Evolutionary conservation across 2,329 filamentous ascomycete genomes (phyloP).

Genomic region (Stachybotrys elegans): DNA sequence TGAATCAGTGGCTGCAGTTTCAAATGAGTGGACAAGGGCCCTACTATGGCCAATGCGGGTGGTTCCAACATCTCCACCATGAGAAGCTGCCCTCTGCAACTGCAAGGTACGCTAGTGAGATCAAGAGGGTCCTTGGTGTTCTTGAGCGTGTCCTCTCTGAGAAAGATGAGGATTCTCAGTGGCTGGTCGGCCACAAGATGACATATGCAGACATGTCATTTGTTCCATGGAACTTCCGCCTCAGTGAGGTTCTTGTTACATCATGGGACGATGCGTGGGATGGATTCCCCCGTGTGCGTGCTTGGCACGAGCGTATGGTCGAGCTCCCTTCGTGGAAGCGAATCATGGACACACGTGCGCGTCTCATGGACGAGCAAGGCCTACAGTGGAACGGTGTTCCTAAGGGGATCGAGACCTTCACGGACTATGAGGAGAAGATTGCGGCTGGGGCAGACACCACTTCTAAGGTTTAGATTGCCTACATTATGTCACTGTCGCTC

Average conservation of each 20-base stretch:
- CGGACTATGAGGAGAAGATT: conserved; percentile 22
- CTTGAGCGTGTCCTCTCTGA: conserved; percentile 8
- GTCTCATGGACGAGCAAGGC: conserved; percentile 30
- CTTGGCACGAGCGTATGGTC: conserved; percentile 30
- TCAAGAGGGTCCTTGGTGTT: conserved; percentile 18
- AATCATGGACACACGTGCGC: conserved; percentile 22
- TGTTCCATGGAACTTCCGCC: conserved; percentile 15
- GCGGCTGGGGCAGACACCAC: not conserved
- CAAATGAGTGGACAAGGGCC: conserved; percentile 23
- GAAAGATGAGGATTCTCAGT: conserved; percentile 1
- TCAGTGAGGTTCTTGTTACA: conserved; percentile 13
- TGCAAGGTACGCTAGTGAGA: conserved; percentile 19
- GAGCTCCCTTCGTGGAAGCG: conserved; percentile 25
- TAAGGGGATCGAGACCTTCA: conserved; percentile 24
- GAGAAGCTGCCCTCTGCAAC: conserved; percentile 17
- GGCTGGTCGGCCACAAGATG: conserved; percentile 9
- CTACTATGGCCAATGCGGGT: conserved; percentile 19
- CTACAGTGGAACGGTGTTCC: conserved; percentile 29
- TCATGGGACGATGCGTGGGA: conserved; percentile 19
- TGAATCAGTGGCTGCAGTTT: conserved; percentile 16
- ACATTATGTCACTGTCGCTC: not conserved
- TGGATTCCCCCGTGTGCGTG: conserved; percentile 18
- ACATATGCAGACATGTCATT: conserved; percentile 6
- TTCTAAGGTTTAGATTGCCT: not conserved
- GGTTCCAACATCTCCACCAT: conserved; percentile 11